Conservation (phyloP, 805 yeast genomes). For the Candida ponderosae region DNA sequence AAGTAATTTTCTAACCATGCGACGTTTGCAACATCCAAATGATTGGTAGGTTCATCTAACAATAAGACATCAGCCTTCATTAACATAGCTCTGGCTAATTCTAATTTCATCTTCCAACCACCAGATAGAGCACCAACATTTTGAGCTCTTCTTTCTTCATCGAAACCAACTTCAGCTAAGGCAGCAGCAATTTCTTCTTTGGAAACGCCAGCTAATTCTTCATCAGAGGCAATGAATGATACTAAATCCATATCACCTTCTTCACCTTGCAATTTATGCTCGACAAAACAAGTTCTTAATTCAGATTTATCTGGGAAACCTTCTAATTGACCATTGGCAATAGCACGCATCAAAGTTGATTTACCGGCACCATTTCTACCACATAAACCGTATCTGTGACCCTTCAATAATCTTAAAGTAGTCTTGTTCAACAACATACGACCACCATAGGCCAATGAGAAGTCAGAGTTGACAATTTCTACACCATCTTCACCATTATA, state of each 20-base stretch:
- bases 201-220: conserved; percentile 60
- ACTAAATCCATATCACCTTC: conserved; percentile 90
- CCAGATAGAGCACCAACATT: conserved; percentile 93
- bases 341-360: conserved; percentile 94
- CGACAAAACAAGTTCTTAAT: conserved; percentile 91
- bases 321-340: conserved; percentile 92
- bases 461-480: conserved; percentile 88
- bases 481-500: conserved; percentile 72
- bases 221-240: conserved; percentile 81
- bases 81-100: conserved; percentile 97
- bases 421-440: conserved; percentile 96
- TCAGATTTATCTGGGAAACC: conserved; percentile 91
- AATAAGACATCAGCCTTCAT: conserved; percentile 93
- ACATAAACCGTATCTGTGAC: conserved; percentile 95
- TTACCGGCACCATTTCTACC: conserved; percentile 99
- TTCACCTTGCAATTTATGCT: conserved; percentile 91
- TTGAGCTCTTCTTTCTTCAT: conserved; percentile 83
- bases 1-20: conserved; percentile 91
- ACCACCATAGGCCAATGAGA: conserved; percentile 95
- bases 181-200: conserved; percentile 70
- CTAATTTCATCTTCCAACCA: conserved; percentile 99
- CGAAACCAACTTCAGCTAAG: conserved; percentile 80
- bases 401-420: conserved; percentile 76
- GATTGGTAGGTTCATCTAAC: conserved; percentile 97
- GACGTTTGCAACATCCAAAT: conserved; percentile 89